These are phyloP conservation scores for Camelina hispida DNA, from an alignment of 345 rosid species.

Conservation along the genomic window DNA sequence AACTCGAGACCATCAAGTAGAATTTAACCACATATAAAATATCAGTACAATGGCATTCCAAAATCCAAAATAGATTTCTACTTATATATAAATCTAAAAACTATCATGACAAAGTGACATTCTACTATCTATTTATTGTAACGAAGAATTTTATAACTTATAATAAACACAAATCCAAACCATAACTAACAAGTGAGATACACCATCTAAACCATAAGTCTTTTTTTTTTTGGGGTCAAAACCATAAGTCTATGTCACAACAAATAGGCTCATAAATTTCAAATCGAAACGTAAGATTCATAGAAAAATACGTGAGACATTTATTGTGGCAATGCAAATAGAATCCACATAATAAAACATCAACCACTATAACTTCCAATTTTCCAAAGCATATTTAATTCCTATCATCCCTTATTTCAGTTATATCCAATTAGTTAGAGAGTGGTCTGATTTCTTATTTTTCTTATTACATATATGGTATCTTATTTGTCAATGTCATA, in stretches of 20 bases:
- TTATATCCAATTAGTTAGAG: not conserved
- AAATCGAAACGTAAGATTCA: not conserved
- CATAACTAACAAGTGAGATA: not conserved
- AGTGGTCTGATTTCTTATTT: not conserved
- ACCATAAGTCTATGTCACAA: not conserved
- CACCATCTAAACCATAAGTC: too few relatives aligned
- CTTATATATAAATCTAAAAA: not conserved
- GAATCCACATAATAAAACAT: not conserved
- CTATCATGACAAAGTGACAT: not conserved
- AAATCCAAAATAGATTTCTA: not conserved
- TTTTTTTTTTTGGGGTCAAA: too few relatives aligned
- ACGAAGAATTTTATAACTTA: not conserved
- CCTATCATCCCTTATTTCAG: not conserved
- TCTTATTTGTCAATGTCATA: slow-evolving; percentile 21
- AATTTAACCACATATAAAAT: not conserved
- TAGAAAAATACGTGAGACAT: too few relatives aligned
- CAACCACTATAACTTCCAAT: not conserved
- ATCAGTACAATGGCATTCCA: not conserved
- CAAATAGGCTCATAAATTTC: not conserved
- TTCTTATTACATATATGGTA: not conserved
- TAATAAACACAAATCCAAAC: not conserved
- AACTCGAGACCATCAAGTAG: not conserved
- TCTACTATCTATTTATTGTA: not conserved
- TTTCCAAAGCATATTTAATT: not conserved
- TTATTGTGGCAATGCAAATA: not conserved